Percentiles rank a stretch among this genome's conserved stretches.
phyloP scores from a whole-genome alignment of 2,329 filamentous ascomycete genomes.

The Xylaria polymorpha region DNA sequence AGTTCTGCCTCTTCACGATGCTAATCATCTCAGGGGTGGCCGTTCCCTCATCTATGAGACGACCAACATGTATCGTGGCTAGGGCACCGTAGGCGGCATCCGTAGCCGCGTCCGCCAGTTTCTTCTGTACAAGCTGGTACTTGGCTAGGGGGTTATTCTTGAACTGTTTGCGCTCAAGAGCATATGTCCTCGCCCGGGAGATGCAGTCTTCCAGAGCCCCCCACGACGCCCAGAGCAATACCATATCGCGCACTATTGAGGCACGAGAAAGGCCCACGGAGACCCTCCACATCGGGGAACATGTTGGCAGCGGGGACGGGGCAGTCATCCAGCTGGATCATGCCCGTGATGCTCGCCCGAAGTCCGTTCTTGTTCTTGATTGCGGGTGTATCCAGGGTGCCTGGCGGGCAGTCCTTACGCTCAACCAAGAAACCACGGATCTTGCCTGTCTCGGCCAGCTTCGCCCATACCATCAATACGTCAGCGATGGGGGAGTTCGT shows the following conservation, averaged over 20 bases:
- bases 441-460: conserved; percentile 89
- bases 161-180: conserved; percentile 95
- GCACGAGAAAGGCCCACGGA: conserved; percentile 90
- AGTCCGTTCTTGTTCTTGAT: conserved; percentile 97
- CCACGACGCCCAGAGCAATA: conserved; percentile 93
- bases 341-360: conserved; percentile 92
- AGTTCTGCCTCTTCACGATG: conserved; percentile 98
- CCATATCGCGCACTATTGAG: conserved; percentile 94
- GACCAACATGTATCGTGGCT: conserved; percentile 88
- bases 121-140: conserved; percentile 98
- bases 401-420: conserved; percentile 83
- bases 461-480: conserved; percentile 90
- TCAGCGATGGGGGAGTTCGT: conserved; percentile 93
- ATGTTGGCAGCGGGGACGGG: conserved; percentile 92
- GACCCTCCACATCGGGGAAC: conserved; percentile 89
- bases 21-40: conserved; percentile 94
- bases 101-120: conserved; percentile 90
- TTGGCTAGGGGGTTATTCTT: conserved; percentile 93
- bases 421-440: conserved; percentile 94
- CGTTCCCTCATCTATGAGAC: conserved; percentile 92
- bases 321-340: conserved; percentile 94
- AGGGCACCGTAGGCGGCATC: conserved; percentile 93
- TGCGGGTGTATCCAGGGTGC: conserved; percentile 88
- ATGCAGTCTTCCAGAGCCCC: conserved; percentile 93
- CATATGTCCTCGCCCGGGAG: conserved; percentile 81